These are phyloP conservation scores for Arthrobotrys pseudoclavata DNA, from an alignment of 2,329 filamentous ascomycete genomes.

Conservation along the genomic window DNA sequence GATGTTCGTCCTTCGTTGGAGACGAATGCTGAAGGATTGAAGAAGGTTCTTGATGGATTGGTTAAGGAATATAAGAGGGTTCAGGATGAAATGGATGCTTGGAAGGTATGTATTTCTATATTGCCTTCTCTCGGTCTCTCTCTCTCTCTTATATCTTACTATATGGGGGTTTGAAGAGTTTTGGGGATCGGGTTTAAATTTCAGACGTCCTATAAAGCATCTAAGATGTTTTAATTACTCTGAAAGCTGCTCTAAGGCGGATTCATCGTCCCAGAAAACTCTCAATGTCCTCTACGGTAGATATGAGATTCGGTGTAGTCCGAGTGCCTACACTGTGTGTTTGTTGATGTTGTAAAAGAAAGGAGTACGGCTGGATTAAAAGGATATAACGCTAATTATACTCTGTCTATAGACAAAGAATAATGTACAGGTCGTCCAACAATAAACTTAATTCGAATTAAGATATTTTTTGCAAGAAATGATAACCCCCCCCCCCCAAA, in stretches of 20 bases:
- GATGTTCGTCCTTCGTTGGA: conserved; percentile 91
- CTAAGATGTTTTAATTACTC: too few species aligned
- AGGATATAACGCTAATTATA: conserved; percentile 34
- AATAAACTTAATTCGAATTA: conserved; percentile 68
- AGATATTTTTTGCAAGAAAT: conserved; percentile 4
- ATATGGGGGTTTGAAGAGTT: not conserved
- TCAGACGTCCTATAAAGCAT: too few species aligned
- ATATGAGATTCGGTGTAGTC: conserved; percentile 11
- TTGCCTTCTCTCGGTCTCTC: not conserved
- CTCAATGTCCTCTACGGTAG: too few species aligned
- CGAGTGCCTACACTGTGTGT: conserved; percentile 10
- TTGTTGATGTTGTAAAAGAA: not conserved
- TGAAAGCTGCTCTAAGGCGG: too few species aligned
- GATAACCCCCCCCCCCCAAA: conserved; percentile 21
- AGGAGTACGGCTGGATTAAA: not conserved
- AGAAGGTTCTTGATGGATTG: conserved; percentile 92
- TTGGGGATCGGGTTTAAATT: too few species aligned
- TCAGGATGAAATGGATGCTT: conserved; percentile 94
- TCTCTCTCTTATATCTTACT: not conserved
- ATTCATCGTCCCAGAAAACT: too few species aligned
- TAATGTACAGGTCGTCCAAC: conserved; percentile 87
- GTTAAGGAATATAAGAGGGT: conserved; percentile 96
- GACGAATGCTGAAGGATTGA: conserved; percentile 93
- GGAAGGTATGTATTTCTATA: conserved; percentile 81
- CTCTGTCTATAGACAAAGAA: conserved; percentile 79